Percentiles rank a stretch among this genome's conserved stretches.
Conservation (phyloP, 768 basidiomycete genomes). For the Phanerochaete carnosa region DNA sequence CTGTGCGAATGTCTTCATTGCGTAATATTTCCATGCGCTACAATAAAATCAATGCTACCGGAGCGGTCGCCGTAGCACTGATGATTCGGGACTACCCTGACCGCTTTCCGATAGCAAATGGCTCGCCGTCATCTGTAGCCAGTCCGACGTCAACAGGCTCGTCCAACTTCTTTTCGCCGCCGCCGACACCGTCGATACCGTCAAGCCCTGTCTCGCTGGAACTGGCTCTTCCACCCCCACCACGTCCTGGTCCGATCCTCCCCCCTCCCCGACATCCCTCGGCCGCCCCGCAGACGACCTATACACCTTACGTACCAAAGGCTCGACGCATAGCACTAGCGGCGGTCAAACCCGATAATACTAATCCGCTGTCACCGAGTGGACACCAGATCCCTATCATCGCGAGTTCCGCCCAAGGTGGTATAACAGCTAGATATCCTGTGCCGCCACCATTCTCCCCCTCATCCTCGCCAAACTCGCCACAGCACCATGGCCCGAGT, state of each 20-base stretch:
- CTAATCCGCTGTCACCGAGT: slow-evolving; percentile 36
- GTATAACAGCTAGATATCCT: slow-evolving; percentile 46
- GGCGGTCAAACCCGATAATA: slow-evolving; percentile 13
- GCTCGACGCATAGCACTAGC: slow-evolving; percentile 42
- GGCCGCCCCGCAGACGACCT: slow-evolving; percentile 61
- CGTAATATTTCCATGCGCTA: slow-evolving; percentile 87
- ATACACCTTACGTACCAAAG: slow-evolving; percentile 80
- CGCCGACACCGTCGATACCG: slow-evolving; percentile 30
- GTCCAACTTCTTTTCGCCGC: slow-evolving; percentile 29
- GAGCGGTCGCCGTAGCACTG: slow-evolving; percentile 87
- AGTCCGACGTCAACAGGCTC: slow-evolving; percentile 23
- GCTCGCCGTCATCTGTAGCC: slow-evolving; percentile 7
- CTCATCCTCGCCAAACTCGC: background rate
- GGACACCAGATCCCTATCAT: slow-evolving; percentile 65
- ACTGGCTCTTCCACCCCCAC: slow-evolving; percentile 33
- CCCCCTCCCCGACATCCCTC: slow-evolving; percentile 52
- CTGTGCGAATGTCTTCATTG: slow-evolving; percentile 78
- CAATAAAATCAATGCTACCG: slow-evolving; percentile 80
- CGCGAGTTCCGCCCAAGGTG: slow-evolving; percentile 49
- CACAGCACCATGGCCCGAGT: slow-evolving; percentile 47
- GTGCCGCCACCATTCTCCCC: slow-evolving; percentile 16
- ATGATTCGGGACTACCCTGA: slow-evolving; percentile 98
- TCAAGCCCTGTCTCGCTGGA: slow-evolving; percentile 25
- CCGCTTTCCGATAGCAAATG: slow-evolving; percentile 39
- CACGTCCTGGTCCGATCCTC: slow-evolving; percentile 37